Evolutionary conservation across 352 stramenopile species (phyloP).

Genomic region (Globisporangium emineosum): DNA sequence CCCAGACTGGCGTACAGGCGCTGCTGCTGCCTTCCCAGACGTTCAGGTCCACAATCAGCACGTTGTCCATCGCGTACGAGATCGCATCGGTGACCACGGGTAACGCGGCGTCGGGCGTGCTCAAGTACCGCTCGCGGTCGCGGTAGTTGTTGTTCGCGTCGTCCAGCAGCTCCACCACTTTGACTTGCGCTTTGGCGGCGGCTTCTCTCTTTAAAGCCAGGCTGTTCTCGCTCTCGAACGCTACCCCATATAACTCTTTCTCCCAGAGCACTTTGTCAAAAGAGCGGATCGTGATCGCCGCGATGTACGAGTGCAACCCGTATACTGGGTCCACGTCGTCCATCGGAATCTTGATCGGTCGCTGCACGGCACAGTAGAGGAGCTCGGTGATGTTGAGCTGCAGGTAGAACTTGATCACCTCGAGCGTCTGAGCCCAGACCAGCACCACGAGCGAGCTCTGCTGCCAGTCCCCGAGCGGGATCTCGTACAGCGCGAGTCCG

Average conservation of each 20-base stretch:
- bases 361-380: slow-evolving; percentile 35
- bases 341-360: slow-evolving; percentile 25
- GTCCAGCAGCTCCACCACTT: slow-evolving; percentile 32
- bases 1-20: slow-evolving; percentile 47
- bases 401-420: slow-evolving; percentile 47
- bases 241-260: slow-evolving; percentile 44
- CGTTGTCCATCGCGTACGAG: slow-evolving; percentile 31
- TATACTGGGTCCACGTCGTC: slow-evolving; percentile 41
- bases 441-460: slow-evolving; percentile 47
- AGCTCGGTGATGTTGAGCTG: slow-evolving; percentile 47
- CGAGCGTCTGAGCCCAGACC: slow-evolving; percentile 38
- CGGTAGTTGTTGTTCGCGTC: slow-evolving; percentile 25
- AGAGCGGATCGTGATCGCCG: slow-evolving; percentile 42
- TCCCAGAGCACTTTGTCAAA: slow-evolving; percentile 48
- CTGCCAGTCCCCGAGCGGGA: slow-evolving; percentile 34
- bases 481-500: slow-evolving; percentile 48
- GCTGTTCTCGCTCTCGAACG: slow-evolving; percentile 14
- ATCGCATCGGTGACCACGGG: slow-evolving; percentile 43
- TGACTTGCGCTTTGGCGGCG: neutral
- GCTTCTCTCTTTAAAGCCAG: neutral
- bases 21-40: slow-evolving; percentile 43
- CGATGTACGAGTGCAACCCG: slow-evolving; percentile 46
- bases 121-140: slow-evolving; percentile 38
- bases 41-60: slow-evolving; percentile 49
- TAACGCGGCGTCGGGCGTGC: slow-evolving; percentile 14